These are phyloP conservation scores for Cladochytrium replicatum DNA, from an alignment of 192 early-diverging fungal species.

Conservation along the genomic window DNA sequence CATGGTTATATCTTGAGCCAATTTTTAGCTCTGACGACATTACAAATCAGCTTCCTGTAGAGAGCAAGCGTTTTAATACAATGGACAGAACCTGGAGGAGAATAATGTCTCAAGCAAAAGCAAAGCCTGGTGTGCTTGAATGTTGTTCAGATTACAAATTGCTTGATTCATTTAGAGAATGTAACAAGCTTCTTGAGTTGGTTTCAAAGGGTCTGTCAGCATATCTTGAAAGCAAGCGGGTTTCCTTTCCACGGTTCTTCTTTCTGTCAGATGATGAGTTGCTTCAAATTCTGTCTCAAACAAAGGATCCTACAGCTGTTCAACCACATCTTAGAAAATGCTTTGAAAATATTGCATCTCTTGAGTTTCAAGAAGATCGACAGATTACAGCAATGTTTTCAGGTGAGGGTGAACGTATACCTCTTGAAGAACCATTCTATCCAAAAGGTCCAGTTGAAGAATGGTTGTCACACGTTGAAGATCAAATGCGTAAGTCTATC, in stretches of 20 bases:
- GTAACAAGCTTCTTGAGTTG: slow-evolving; percentile 52
- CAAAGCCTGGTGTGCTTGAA: slow-evolving; percentile 44
- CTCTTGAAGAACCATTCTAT: slow-evolving; percentile 43
- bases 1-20: slow-evolving; percentile 52
- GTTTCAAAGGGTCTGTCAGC: slow-evolving; percentile 50
- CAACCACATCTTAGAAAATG: slow-evolving; percentile 53
- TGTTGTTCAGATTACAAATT: slow-evolving; percentile 46
- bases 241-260: slow-evolving; percentile 51
- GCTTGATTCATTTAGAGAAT: slow-evolving; percentile 47
- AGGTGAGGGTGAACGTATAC: slow-evolving; percentile 47
- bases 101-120: slow-evolving; percentile 41
- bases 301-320: slow-evolving; percentile 53
- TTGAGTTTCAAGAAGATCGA: slow-evolving; percentile 40
- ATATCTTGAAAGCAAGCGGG: slow-evolving; percentile 49
- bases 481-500: slow-evolving; percentile 44
- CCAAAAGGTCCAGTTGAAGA: slow-evolving; percentile 51
- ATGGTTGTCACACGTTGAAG: slow-evolving; percentile 45
- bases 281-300: slow-evolving; percentile 51
- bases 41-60: slow-evolving; percentile 43
- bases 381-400: slow-evolving; percentile 45
- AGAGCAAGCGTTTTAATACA: slow-evolving; percentile 49
- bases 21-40: slow-evolving; percentile 54
- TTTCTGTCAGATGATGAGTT: slow-evolving; percentile 54
- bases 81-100: slow-evolving; percentile 53
- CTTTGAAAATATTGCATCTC: slow-evolving; percentile 48